These are phyloP conservation scores for Themeda triandra DNA, from an alignment of 176 grass and related monocot species.

Conservation along the genomic window DNA sequence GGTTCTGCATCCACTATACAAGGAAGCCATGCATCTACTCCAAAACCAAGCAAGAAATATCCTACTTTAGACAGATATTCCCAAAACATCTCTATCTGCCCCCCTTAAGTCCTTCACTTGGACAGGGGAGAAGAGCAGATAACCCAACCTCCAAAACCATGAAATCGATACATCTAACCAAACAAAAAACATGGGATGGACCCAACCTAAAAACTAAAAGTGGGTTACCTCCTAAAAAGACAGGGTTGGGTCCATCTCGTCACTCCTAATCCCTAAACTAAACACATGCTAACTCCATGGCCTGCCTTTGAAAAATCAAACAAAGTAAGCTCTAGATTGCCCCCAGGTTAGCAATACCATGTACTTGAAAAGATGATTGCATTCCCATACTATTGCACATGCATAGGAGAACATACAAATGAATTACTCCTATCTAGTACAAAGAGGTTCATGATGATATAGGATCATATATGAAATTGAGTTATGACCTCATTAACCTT, in stretches of 20 bases:
- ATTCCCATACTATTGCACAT: not conserved
- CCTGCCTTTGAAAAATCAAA: too few species aligned
- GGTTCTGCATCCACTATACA: not conserved
- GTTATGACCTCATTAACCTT: not conserved
- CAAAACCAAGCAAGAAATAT: slow-evolving; percentile 4
- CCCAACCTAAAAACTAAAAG: not conserved
- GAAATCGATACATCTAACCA: not conserved
- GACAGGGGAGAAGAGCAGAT: not conserved
- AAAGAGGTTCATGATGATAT: not conserved
- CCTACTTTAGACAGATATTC: too few species aligned
- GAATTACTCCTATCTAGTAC: not conserved
- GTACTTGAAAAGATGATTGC: not conserved
- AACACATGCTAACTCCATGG: too few species aligned
- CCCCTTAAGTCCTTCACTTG: too few species aligned
- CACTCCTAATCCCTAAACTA: not conserved
- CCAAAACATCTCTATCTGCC: too few species aligned
- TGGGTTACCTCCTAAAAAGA: not conserved
- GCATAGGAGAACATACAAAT: not conserved
- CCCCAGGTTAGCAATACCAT: not conserved
- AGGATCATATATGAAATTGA: not conserved
- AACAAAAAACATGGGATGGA: not conserved
- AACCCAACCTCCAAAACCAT: not conserved
- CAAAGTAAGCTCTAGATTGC: not conserved
- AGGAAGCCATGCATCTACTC: not conserved
- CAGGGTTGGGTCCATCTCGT: not conserved